Percentiles rank a stretch among this genome's conserved stretches.
These are phyloP conservation scores for Termitomyces sp. DNA, from an alignment of 768 basidiomycete species.

Conservation along the genomic window DNA sequence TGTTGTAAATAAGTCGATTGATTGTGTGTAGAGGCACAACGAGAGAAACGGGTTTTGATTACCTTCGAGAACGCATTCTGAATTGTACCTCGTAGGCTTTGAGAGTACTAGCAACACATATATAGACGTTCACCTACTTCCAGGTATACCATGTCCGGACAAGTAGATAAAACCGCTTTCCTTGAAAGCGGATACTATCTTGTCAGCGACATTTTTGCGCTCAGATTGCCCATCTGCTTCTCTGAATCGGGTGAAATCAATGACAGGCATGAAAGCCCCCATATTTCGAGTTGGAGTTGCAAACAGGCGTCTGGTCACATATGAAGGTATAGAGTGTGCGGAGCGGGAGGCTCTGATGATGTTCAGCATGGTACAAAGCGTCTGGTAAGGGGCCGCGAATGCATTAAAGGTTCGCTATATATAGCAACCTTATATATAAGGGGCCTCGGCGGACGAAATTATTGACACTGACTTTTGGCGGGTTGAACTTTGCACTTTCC, in stretches of 20 bases:
- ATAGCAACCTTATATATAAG: too few species aligned
- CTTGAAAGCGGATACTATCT: conserved; percentile 75
- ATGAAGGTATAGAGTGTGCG: conserved; percentile 11
- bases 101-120: neutral
- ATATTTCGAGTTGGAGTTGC: conserved; percentile 20
- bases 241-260: conserved; percentile 72
- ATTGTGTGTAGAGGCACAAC: neutral
- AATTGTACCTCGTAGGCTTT: conserved; percentile 35
- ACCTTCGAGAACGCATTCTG: conserved; percentile 65
- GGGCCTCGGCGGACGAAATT: too few species aligned
- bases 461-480: too few species aligned
- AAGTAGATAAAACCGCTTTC: conserved; percentile 80
- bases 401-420: too few species aligned
- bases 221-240: conserved; percentile 43
- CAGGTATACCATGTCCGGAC: conserved; percentile 63
- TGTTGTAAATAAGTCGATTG: neutral
- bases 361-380: conserved; percentile 18
- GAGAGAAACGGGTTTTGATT: neutral
- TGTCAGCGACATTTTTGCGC: conserved; percentile 56
- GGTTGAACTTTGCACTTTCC: too few species aligned
- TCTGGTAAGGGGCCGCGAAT: too few species aligned
- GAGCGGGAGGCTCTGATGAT: conserved; percentile 17
- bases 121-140: conserved; percentile 22
- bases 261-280: conserved; percentile 61
- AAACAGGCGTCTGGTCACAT: conserved; percentile 18